These are phyloP conservation scores for Beauveria brongniartii DNA, from an alignment of 2,329 filamentous ascomycete genomes.

Conservation along the genomic window DNA sequence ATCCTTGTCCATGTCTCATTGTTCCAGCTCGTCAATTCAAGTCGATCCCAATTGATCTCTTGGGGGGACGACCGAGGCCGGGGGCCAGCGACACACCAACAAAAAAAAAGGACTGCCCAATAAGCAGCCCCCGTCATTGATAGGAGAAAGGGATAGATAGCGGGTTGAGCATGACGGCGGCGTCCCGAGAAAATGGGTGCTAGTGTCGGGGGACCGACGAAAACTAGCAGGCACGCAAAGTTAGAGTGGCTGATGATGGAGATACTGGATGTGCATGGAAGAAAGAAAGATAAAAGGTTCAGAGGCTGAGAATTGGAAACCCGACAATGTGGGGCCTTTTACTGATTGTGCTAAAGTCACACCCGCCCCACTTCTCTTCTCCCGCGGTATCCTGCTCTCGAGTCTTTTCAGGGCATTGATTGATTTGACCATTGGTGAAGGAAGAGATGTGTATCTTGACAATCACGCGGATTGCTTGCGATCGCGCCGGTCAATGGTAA, in stretches of 20 bases:
- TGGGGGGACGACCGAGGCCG: not conserved
- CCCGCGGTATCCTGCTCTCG: too few relatives aligned
- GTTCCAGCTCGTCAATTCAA: not conserved
- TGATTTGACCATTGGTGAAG: not conserved
- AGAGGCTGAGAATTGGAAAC: slow-evolving; percentile 7
- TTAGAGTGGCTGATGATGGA: too few relatives aligned
- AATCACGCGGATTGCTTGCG: too few relatives aligned
- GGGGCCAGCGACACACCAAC: too few relatives aligned
- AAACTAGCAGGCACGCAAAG: slow-evolving; percentile 1
- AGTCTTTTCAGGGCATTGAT: not conserved
- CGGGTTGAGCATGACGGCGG: slow-evolving; percentile 2
- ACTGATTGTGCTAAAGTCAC: slow-evolving; percentile 9
- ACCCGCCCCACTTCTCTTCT: not conserved
- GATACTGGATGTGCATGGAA: not conserved
- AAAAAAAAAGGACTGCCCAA: not conserved
- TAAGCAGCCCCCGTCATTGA: not conserved
- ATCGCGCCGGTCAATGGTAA: too few relatives aligned
- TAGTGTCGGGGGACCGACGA: slow-evolving; percentile 1
- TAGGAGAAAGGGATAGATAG: not conserved
- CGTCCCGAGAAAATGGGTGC: not conserved
- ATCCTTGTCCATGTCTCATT: not conserved
- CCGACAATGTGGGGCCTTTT: not conserved
- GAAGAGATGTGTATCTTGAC: too few relatives aligned
- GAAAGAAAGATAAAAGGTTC: slow-evolving; percentile 1
- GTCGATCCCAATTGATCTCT: not conserved